Percentiles rank a stretch among this genome's conserved stretches.
Evolutionary conservation across 2,329 filamentous ascomycete species (phyloP).

Genomic region (Epichloe typhina): DNA sequence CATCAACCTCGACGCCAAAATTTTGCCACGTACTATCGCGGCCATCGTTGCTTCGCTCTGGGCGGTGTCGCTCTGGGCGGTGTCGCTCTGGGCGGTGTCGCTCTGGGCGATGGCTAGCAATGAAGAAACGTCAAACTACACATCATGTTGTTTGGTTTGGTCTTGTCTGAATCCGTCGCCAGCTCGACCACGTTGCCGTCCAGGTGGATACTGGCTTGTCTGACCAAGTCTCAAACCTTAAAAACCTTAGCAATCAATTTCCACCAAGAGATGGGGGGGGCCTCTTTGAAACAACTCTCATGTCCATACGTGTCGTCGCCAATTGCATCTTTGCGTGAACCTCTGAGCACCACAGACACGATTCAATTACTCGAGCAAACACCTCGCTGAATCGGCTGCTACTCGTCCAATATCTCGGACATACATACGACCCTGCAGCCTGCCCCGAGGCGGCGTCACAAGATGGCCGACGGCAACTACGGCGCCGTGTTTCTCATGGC

Average conservation of each 20-base stretch:
- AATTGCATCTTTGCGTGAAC: background rate
- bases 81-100: too few relatives aligned
- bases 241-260: background rate
- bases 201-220: background rate
- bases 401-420: too few relatives aligned
- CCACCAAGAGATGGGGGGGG: background rate
- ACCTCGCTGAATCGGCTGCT: too few relatives aligned
- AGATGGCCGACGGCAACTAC: slow-evolving; percentile 9
- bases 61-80: too few relatives aligned
- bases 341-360: too few relatives aligned
- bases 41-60: too few relatives aligned
- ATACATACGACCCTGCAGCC: too few relatives aligned
- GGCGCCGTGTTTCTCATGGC: slow-evolving; percentile 26
- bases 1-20: too few relatives aligned
- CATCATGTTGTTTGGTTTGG: too few relatives aligned
- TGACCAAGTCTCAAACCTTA: background rate
- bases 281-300: background rate
- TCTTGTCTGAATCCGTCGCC: too few relatives aligned
- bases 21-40: too few relatives aligned
- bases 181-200: background rate
- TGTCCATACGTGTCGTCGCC: background rate
- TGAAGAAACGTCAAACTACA: background rate
- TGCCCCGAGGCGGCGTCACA: background rate
- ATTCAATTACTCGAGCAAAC: too few relatives aligned
- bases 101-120: background rate